These are phyloP conservation scores for Mycena alexandri DNA, from an alignment of 768 basidiomycete species.

Conservation along the genomic window DNA sequence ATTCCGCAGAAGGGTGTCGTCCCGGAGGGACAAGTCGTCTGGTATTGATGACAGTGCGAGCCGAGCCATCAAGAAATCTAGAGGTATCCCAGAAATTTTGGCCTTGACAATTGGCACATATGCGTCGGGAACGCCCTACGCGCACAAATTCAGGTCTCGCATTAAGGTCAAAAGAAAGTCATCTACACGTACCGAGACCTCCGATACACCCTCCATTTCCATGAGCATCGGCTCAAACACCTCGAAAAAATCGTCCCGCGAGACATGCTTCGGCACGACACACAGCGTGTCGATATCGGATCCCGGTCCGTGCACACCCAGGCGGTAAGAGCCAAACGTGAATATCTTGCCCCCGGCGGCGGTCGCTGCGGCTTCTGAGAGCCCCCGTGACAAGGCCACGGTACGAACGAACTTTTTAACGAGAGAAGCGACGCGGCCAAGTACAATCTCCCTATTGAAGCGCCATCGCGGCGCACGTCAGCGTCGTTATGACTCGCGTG, in stretches of 20 bases:
- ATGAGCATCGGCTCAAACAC: slow-evolving; percentile 91
- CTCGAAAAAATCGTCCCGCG: slow-evolving; percentile 95
- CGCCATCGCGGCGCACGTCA: slow-evolving; percentile 33
- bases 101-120: slow-evolving; percentile 96
- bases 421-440: slow-evolving; percentile 88
- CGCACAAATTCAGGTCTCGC: slow-evolving; percentile 9
- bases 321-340: slow-evolving; percentile 97
- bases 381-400: slow-evolving; percentile 81
- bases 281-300: slow-evolving; percentile 98
- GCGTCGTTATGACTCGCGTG: slow-evolving; percentile 22
- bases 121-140: slow-evolving; percentile 94
- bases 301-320: slow-evolving; percentile 97
- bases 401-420: slow-evolving; percentile 94
- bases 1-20: slow-evolving; percentile 92
- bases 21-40: slow-evolving; percentile 89
- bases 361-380: slow-evolving; percentile 88
- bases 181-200: slow-evolving; percentile 82
- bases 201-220: slow-evolving; percentile 84
- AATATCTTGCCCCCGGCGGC: slow-evolving; percentile 98
- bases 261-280: slow-evolving; percentile 97
- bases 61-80: slow-evolving; percentile 95
- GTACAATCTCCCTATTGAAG: slow-evolving; percentile 84
- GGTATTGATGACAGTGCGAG: slow-evolving; percentile 89
- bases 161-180: not conserved
- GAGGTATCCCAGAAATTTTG: slow-evolving; percentile 90